Evolutionary conservation across 345 rosid species (phyloP).

Genomic region (Psidium guajava): DNA sequence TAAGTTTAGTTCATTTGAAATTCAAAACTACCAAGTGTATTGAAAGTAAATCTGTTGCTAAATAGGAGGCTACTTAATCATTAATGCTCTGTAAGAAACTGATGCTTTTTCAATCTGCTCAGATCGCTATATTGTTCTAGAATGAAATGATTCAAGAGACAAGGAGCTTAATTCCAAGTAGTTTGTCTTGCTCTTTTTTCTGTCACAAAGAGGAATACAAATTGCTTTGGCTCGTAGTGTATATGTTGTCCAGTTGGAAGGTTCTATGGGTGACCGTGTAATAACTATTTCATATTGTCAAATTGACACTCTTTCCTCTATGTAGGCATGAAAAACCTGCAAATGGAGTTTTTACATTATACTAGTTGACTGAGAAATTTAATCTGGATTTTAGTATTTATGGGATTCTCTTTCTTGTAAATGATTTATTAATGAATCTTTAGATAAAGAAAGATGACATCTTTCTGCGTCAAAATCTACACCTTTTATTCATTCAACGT

Average conservation of each 20-base stretch:
- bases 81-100: neutral
- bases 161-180: neutral
- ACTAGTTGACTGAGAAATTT: neutral
- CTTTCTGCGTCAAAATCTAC: neutral
- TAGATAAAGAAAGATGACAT: neutral
- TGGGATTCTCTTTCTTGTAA: neutral
- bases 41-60: neutral
- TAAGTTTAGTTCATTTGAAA: neutral
- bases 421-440: neutral
- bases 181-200: neutral
- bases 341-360: neutral
- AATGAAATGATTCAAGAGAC: neutral
- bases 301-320: neutral
- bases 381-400: neutral
- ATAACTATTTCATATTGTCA: neutral
- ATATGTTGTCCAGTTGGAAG: neutral
- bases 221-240: neutral
- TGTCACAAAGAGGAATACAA: neutral
- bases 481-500: neutral
- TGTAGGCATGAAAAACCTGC: neutral
- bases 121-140: neutral
- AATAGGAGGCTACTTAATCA: neutral
- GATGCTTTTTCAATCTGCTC: neutral
- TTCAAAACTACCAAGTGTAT: neutral
- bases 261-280: neutral